Conservation (phyloP, 768 basidiomycete species). For the Trametes cinnabarina region DNA sequence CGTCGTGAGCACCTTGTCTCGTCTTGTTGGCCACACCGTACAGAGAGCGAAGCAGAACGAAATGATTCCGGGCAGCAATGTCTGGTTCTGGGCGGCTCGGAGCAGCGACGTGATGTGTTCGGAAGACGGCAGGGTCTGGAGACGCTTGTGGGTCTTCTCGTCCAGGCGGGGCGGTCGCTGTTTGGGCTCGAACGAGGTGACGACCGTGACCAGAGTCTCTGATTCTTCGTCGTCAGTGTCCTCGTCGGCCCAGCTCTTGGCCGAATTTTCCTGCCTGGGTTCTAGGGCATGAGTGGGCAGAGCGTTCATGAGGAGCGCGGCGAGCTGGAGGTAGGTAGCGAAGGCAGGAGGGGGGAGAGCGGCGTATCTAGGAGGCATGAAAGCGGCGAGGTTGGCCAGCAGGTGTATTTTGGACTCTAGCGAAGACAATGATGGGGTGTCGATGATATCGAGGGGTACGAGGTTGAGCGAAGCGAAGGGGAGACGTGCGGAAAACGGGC, state of each 20-base stretch:
- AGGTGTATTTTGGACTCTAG: slow-evolving; percentile 50
- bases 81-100: slow-evolving; percentile 39
- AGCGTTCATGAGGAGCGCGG: slow-evolving; percentile 47
- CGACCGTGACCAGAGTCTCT: slow-evolving; percentile 35
- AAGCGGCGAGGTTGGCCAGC: slow-evolving; percentile 67
- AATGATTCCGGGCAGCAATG: slow-evolving; percentile 48
- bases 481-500: slow-evolving; percentile 60
- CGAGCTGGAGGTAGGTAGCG: slow-evolving; percentile 52
- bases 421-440: background rate
- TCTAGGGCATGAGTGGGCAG: slow-evolving; percentile 57
- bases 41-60: slow-evolving; percentile 56
- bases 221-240: slow-evolving; percentile 33
- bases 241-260: slow-evolving; percentile 19
- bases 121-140: slow-evolving; percentile 53
- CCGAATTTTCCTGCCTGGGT: slow-evolving; percentile 31
- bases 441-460: slow-evolving; percentile 27
- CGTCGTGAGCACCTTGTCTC: slow-evolving; percentile 56
- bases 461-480: slow-evolving; percentile 47
- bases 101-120: slow-evolving; percentile 57
- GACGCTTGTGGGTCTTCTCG: slow-evolving; percentile 57
- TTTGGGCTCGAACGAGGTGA: slow-evolving; percentile 35
- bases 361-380: slow-evolving; percentile 61
- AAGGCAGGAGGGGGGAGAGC: slow-evolving; percentile 46
- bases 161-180: slow-evolving; percentile 47
- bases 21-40: slow-evolving; percentile 56